A percentile compares a stretch with the other conserved stretches of the same genome.
These are phyloP conservation scores for Apiospora rasikravindrae DNA, from an alignment of 2,329 filamentous ascomycete species.

Conservation along the genomic window DNA sequence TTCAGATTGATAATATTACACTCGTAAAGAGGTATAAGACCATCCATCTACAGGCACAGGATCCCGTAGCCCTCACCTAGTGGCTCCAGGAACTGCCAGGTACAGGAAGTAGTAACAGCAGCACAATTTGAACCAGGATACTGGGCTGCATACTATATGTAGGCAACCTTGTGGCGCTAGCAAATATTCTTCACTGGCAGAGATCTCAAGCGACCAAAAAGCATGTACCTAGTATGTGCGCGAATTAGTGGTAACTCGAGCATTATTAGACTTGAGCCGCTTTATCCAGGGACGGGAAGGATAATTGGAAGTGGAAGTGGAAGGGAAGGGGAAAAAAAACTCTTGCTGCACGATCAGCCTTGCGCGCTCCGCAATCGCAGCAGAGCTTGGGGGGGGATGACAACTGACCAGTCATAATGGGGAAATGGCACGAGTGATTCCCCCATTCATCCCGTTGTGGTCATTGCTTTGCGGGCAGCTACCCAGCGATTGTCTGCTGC, in stretches of 20 bases:
- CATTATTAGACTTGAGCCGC: not conserved
- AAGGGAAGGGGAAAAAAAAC: not conserved
- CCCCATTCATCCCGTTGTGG: slow-evolving; percentile 5
- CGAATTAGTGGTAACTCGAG: not conserved
- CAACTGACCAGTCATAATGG: slow-evolving; percentile 8
- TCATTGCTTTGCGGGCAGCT: not conserved
- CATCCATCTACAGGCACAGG: not conserved
- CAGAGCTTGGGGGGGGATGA: not conserved
- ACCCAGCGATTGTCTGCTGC: not conserved
- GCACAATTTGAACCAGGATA: not conserved
- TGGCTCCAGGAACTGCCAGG: not conserved
- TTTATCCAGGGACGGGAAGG: not conserved
- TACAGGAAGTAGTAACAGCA: not conserved
- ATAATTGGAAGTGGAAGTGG: not conserved
- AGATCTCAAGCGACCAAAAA: not conserved
- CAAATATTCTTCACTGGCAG: not conserved
- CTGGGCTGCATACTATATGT: not conserved
- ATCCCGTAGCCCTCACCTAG: not conserved
- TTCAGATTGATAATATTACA: not conserved
- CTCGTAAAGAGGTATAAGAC: not conserved
- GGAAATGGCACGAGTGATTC: not conserved
- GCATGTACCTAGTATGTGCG: not conserved
- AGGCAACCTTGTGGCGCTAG: not conserved
- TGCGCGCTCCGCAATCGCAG: slow-evolving; percentile 8
- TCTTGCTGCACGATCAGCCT: slow-evolving; percentile 9